Base-by-base conservation (phyloP, 176 grass and related monocot genomes). In the Elaeis guineensis region DNA sequence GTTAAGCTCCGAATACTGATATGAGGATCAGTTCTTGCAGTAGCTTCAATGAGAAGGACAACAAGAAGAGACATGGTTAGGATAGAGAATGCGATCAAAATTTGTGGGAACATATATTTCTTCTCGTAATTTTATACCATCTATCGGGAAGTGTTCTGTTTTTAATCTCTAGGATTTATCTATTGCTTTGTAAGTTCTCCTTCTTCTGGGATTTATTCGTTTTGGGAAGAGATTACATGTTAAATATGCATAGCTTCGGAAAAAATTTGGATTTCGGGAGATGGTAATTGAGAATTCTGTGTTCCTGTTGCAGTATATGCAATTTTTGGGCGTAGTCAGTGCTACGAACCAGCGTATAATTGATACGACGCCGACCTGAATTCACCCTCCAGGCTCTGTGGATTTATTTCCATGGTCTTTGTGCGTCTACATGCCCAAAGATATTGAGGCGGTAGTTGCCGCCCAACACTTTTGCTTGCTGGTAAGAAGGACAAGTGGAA, bases 271-370 rank as follows among this genome's bases (percentile, higher is more conserved):
- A 19, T 64, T 64, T 67, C 29, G 15, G 11, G 12, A 21, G 15
- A 4, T 6, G 26, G 21, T 2, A 3, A 39, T n/a, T 72, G 69
- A 62, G 30, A 12, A 30, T 54, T 30, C 19, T 5, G 49, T 30
- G 8, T 54, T 72, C 54, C 15, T 32, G 32, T 19, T 74, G 70
- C 81, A 97, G 93, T 97, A 52, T 97, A 97, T 80, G 81, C 93
- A n/a, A 60, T 56, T 97, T 63, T 72, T 97, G 84, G 93, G 93
- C 64, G 75, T 90, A 50, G 30, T 97, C 52, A 85, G 87, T 72
- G 79, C 93, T 69, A 72, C 89, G 58, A 97, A 97, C 66, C 87
- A 91, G 73, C 87, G 91, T 72, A 91, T 97, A 82, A 87, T 91
- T 28, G 93, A 97, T 16, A 72, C 78, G 1, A 18, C 62, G 18